Conservation (phyloP, 1,284 basidiomycete species). For the Heliocybe sulcata region DNA sequence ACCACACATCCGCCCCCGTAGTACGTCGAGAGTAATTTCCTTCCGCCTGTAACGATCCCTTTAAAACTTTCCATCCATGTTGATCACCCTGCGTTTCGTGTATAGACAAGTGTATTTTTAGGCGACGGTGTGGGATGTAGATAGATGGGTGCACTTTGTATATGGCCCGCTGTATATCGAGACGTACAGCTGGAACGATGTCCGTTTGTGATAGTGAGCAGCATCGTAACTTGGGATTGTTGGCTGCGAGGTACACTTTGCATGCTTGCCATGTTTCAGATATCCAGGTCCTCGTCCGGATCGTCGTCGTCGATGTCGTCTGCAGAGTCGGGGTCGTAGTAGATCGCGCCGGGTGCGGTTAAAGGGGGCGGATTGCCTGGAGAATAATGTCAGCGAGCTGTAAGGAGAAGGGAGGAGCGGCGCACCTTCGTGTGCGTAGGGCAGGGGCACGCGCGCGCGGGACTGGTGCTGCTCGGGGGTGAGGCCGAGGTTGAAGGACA, state of each 20-base stretch:
- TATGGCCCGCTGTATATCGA: too few species aligned
- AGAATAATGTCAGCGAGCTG: neutral
- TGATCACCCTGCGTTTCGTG: neutral
- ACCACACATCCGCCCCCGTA: neutral
- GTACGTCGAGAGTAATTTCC: too few species aligned
- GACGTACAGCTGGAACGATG: too few species aligned
- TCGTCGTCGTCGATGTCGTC: conserved; percentile 89
- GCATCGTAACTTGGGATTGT: too few species aligned
- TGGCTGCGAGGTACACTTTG: too few species aligned
- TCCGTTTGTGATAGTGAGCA: too few species aligned
- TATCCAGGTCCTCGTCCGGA: conserved; percentile 84
- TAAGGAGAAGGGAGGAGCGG: neutral
- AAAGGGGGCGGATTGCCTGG: conserved; percentile 18
- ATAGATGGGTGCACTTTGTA: too few species aligned
- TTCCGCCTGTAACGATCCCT: too few species aligned
- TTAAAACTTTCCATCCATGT: neutral
- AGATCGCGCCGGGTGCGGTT: conserved; percentile 29
- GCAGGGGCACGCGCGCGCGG: conserved; percentile 75
- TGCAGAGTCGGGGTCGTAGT: conserved; percentile 82
- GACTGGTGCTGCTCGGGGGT: conserved; percentile 80
- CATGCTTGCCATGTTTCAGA: conserved; percentile 41
- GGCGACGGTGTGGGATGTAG: too few species aligned
- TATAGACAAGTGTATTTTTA: neutral
- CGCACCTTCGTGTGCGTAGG: conserved; percentile 79
- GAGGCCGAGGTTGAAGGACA: conserved; percentile 81